These are phyloP conservation scores for Clitoria ternatea DNA, from an alignment of 306 rosid species.

Conservation along the genomic window DNA sequence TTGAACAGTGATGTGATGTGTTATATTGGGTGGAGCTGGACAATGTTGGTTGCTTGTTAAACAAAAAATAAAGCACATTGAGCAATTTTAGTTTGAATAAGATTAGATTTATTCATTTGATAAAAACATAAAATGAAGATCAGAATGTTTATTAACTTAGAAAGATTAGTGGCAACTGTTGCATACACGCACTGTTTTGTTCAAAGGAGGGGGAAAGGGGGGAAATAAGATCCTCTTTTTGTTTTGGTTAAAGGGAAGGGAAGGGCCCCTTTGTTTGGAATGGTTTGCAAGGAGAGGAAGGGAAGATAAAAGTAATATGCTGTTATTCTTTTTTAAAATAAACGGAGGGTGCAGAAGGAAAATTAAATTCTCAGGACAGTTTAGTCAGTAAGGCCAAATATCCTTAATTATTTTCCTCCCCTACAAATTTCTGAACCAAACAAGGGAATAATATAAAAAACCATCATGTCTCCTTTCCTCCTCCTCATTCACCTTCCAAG, in stretches of 20 bases:
- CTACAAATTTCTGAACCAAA: background rate
- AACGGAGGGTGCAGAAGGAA: background rate
- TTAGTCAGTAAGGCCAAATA: background rate
- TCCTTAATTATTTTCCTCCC: background rate
- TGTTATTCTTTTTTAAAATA: background rate
- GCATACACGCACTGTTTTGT: too few relatives aligned
- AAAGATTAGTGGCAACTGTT: background rate
- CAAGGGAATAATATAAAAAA: background rate
- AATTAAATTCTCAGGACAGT: background rate
- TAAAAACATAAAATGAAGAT: background rate
- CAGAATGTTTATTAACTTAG: background rate
- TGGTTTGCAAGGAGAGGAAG: too few relatives aligned
- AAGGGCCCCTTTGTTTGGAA: too few relatives aligned
- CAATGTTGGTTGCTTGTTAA: background rate
- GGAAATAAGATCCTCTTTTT: background rate
- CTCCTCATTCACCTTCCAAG: background rate
- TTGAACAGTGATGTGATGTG: background rate
- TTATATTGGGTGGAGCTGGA: conserved; percentile 11
- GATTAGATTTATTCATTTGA: background rate
- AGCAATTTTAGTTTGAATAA: background rate
- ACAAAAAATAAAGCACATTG: background rate
- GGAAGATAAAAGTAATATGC: background rate
- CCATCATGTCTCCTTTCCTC: background rate
- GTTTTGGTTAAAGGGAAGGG: background rate
- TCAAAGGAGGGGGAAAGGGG: background rate